phyloP scores from a whole-genome alignment of 2,329 filamentous ascomycete species.

The Grosmannia serpens region DNA sequence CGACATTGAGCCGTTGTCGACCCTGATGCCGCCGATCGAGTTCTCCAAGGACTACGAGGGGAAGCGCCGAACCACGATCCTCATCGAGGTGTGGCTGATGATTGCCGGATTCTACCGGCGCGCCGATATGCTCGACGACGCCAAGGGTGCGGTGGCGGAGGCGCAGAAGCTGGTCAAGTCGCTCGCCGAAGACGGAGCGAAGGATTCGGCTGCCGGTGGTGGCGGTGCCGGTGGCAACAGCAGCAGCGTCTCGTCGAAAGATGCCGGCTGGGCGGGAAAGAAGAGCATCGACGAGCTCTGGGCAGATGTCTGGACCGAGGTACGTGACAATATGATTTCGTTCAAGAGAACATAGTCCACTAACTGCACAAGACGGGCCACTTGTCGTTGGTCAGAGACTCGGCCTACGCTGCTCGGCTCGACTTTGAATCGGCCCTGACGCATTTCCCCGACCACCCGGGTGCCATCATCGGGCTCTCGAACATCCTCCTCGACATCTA shows the following conservation, averaged over 20 bases:
- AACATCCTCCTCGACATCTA: conserved; percentile 82
- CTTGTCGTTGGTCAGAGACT: conserved; percentile 49
- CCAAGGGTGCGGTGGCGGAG: conserved; percentile 68
- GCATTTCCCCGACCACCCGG: conserved; percentile 67
- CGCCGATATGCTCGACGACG: conserved; percentile 69
- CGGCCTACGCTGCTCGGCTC: conserved; percentile 57
- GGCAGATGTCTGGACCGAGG: conserved; percentile 75
- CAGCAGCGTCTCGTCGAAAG: conserved; percentile 42
- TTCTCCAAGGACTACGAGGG: conserved; percentile 43
- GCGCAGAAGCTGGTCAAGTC: conserved; percentile 63
- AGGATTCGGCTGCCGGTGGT: conserved; percentile 30
- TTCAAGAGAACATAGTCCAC: too few species aligned
- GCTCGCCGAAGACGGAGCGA: conserved; percentile 56
- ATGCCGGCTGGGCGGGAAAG: conserved; percentile 64
- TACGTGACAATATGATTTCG: conserved; percentile 29
- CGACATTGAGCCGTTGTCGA: conserved; percentile 29
- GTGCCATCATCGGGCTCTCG: conserved; percentile 70
- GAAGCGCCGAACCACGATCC: conserved; percentile 36
- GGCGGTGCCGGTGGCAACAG: conserved; percentile 16
- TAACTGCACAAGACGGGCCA: conserved; percentile 45
- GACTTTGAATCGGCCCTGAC: conserved; percentile 76
- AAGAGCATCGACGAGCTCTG: conserved; percentile 76
- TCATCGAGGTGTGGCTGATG: conserved; percentile 81
- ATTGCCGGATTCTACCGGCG: conserved; percentile 81
- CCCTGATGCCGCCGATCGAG: conserved; percentile 38